phyloP scores from a whole-genome alignment of 2,329 filamentous ascomycete genomes.

The Cordyceps cicadae region DNA sequence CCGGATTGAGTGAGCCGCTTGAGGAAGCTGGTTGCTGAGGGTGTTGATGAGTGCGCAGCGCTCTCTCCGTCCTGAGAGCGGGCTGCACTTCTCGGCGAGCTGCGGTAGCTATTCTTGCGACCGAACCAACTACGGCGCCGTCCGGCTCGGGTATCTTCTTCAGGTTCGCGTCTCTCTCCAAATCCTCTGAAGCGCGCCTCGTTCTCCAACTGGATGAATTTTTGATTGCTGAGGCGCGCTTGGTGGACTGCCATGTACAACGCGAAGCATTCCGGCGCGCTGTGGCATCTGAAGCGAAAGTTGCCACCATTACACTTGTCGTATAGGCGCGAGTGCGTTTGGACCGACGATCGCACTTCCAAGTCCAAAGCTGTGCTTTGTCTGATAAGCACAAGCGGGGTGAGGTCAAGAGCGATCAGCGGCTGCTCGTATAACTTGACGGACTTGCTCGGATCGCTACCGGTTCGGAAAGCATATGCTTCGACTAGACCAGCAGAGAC shows the following conservation, averaged over 20 bases:
- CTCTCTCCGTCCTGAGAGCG: conserved; percentile 68
- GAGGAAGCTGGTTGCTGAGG: conserved; percentile 74
- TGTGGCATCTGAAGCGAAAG: conserved; percentile 82
- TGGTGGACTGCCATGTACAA: conserved; percentile 84
- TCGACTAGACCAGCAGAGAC: conserved; percentile 53
- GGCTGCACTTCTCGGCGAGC: conserved; percentile 51
- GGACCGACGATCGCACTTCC: conserved; percentile 82
- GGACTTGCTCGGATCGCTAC: conserved; percentile 24
- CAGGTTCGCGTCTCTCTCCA: conserved; percentile 45
- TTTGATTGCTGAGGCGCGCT: conserved; percentile 84
- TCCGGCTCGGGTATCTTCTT: conserved; percentile 42
- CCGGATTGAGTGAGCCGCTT: conserved; percentile 65
- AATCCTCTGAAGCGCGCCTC: conserved; percentile 65
- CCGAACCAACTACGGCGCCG: conserved; percentile 51
- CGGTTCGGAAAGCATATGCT: conserved; percentile 36
- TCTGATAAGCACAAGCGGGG: conserved; percentile 80
- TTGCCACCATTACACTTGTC: conserved; percentile 56
- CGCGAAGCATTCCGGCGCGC: conserved; percentile 65
- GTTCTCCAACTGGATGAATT: conserved; percentile 63
- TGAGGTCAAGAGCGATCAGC: conserved; percentile 70
- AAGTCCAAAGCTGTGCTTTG: conserved; percentile 90
- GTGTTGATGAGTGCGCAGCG: conserved; percentile 47
- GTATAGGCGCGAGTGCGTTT: conserved; percentile 59
- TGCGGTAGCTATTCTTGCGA: conserved; percentile 56
- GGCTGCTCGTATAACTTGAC: conserved; percentile 24